Conservation (phyloP, 106 monocot genomes). For the Dendrobium chrysotoxum region DNA sequence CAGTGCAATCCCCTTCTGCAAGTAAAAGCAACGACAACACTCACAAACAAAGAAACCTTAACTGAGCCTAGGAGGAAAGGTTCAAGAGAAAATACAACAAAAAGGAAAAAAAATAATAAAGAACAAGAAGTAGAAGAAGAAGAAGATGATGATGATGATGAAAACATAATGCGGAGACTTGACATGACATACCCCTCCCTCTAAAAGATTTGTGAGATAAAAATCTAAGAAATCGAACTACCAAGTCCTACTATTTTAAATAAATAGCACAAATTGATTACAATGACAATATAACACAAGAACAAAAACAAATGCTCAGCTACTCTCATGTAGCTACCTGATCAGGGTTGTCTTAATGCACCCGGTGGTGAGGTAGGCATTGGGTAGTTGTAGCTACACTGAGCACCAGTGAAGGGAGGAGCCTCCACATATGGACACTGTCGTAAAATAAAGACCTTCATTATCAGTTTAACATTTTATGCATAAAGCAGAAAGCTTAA, state of each 20-base stretch:
- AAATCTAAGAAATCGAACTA: too few species aligned
- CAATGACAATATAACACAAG: neutral
- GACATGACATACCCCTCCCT: too few species aligned
- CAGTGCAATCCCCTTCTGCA: too few species aligned
- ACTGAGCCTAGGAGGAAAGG: too few species aligned
- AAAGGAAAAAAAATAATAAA: too few species aligned
- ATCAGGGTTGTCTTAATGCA: conserved; percentile 39
- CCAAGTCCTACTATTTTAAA: neutral
- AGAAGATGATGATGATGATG: too few species aligned
- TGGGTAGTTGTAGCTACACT: conserved; percentile 35
- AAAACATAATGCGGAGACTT: too few species aligned
- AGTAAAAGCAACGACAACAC: too few species aligned
- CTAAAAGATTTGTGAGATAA: too few species aligned
- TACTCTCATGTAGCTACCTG: neutral
- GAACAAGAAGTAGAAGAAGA: too few species aligned
- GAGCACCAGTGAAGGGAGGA: conserved; percentile 39
- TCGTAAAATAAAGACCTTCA: neutral
- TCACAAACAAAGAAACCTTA: too few species aligned
- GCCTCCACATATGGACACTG: conserved; percentile 87
- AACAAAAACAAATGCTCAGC: neutral
- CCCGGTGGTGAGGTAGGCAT: conserved; percentile 77
- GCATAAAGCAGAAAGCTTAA: neutral
- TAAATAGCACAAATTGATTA: neutral
- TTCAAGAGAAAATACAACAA: too few species aligned
- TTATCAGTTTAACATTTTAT: neutral